These are phyloP conservation scores for Oropetium thomaeum DNA, from an alignment of 176 grass and related monocot species.

Conservation along the genomic window DNA sequence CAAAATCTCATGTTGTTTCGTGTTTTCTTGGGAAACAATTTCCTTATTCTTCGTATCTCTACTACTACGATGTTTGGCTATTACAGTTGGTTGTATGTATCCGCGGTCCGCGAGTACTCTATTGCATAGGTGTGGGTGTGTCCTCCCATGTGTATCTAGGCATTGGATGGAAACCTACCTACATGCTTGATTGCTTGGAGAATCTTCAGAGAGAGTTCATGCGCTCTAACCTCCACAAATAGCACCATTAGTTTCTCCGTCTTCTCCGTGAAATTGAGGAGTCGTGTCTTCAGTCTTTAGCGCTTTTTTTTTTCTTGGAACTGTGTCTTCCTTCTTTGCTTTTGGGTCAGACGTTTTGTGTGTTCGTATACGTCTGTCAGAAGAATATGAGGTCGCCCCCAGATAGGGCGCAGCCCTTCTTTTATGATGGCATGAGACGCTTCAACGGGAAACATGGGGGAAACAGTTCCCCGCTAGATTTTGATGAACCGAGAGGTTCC, in stretches of 20 bases:
- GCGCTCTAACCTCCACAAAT: background rate
- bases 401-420: background rate
- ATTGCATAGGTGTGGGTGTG: background rate
- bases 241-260: background rate
- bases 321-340: background rate
- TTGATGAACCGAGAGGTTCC: background rate
- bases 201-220: slow-evolving; percentile 8
- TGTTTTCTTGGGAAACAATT: slow-evolving; percentile 12
- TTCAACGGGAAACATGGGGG: background rate
- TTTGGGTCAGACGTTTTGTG: background rate
- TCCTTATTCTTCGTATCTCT: background rate
- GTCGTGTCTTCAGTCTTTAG: background rate
- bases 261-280: background rate
- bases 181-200: background rate
- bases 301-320: background rate
- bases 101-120: background rate
- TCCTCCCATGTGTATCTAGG: background rate
- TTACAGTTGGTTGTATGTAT: background rate
- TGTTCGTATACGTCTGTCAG: background rate
- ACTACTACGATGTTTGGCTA: background rate
- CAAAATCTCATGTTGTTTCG: slow-evolving; percentile 8
- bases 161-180: background rate
- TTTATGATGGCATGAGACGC: background rate
- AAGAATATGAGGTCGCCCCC: background rate
- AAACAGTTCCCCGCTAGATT: background rate